A percentile compares a stretch with the other conserved stretches of the same genome.
Conservation (phyloP, 2,329 filamentous ascomycete genomes). For the Emergomyces africanus region DNA sequence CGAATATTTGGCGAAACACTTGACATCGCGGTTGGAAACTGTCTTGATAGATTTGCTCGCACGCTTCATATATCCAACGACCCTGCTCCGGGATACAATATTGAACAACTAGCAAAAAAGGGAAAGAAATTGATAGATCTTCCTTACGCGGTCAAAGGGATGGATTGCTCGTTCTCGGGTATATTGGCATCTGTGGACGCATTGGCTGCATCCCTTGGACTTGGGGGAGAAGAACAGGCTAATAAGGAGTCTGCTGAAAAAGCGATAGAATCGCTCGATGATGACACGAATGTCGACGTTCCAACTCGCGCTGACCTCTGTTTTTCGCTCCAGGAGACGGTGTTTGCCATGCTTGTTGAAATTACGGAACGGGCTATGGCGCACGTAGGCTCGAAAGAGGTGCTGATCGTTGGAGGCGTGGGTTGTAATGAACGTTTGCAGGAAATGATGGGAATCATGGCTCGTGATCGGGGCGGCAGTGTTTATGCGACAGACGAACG, state of each 20-base stretch:
- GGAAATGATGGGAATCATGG: slow-evolving; percentile 98
- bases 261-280: slow-evolving; percentile 1
- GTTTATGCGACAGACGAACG: slow-evolving; percentile 94
- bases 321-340: slow-evolving; percentile 88
- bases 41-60: slow-evolving; percentile 87
- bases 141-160: slow-evolving; percentile 93
- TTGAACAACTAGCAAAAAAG: slow-evolving; percentile 80
- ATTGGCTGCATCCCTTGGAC: slow-evolving; percentile 46
- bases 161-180: slow-evolving; percentile 95
- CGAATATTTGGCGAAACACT: slow-evolving; percentile 96
- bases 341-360: slow-evolving; percentile 95
- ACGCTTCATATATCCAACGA: slow-evolving; percentile 89
- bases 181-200: slow-evolving; percentile 76
- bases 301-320: slow-evolving; percentile 72
- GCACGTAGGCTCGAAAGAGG: slow-evolving; percentile 80
- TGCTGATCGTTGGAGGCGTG: slow-evolving; percentile 93
- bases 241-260: slow-evolving; percentile 33
- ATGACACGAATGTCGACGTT: slow-evolving; percentile 22
- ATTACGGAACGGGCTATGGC: slow-evolving; percentile 98
- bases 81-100: slow-evolving; percentile 93
- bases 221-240: slow-evolving; percentile 30
- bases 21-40: slow-evolving; percentile 96
- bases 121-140: slow-evolving; percentile 64
- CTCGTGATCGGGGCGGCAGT: slow-evolving; percentile 69
- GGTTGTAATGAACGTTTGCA: slow-evolving; percentile 91